Conservation (phyloP, 2,329 filamentous ascomycete species). For the Pezicula neosporulosa region DNA sequence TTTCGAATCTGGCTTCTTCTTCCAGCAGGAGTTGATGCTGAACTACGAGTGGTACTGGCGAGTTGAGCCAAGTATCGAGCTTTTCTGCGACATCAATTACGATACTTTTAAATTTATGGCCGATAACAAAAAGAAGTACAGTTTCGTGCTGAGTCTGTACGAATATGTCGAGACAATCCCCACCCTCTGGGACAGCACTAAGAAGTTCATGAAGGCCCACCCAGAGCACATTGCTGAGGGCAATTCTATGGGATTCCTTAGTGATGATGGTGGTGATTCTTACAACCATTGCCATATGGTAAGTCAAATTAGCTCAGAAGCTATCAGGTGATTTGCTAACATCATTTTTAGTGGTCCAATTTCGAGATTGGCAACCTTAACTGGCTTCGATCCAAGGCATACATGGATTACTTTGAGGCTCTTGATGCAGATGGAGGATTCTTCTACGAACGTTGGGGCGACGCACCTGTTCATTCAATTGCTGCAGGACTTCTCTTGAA, state of each 20-base stretch:
- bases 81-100: slow-evolving; percentile 93
- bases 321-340: slow-evolving; percentile 22
- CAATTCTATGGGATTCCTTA: slow-evolving; percentile 89
- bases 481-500: slow-evolving; percentile 81
- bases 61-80: slow-evolving; percentile 93
- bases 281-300: slow-evolving; percentile 99
- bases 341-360: slow-evolving; percentile 80
- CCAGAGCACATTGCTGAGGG: slow-evolving; percentile 81
- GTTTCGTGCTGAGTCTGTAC: slow-evolving; percentile 91
- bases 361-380: slow-evolving; percentile 94
- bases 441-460: slow-evolving; percentile 98
- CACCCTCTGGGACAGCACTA: slow-evolving; percentile 91
- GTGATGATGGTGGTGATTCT: slow-evolving; percentile 83
- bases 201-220: slow-evolving; percentile 88
- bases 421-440: slow-evolving; percentile 92
- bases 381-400: slow-evolving; percentile 87
- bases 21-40: slow-evolving; percentile 87
- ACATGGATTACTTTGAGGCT: slow-evolving; percentile 85
- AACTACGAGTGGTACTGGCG: slow-evolving; percentile 99
- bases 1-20: slow-evolving; percentile 99
- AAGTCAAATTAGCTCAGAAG: slow-evolving; percentile 35
- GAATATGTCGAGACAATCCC: slow-evolving; percentile 94
- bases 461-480: slow-evolving; percentile 98
- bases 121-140: slow-evolving; percentile 97
- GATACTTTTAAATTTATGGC: slow-evolving; percentile 97